Percentiles rank a stretch among this genome's conserved stretches.
Conservation (phyloP, 1,284 basidiomycete species). For the Apiotrichum mycotoxinovorans region DNA sequence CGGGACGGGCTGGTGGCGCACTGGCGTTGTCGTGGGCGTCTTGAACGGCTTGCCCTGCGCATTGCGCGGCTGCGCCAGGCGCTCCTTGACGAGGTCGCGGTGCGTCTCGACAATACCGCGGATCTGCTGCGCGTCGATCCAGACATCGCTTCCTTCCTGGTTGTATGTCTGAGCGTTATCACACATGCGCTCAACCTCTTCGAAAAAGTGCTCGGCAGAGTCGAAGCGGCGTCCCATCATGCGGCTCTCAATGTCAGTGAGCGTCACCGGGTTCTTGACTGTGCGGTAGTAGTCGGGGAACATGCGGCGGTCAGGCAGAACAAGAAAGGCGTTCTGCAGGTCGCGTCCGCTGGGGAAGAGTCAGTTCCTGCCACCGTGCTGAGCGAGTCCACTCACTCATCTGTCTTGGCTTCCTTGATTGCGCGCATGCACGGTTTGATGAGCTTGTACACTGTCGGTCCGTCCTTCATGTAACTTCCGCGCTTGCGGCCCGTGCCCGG, state of each 20-base stretch:
- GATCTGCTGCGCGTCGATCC: constrained; percentile 70
- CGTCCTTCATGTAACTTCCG: constrained; percentile 43
- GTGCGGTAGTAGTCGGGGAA: constrained; percentile 91
- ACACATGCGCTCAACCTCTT: constrained; percentile 82
- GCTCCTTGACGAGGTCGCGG: constrained; percentile 16
- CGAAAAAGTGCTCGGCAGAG: constrained; percentile 66
- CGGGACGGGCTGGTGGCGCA: not conserved
- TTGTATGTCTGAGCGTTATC: constrained; percentile 89
- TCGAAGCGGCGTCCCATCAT: constrained; percentile 65
- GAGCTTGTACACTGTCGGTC: constrained; percentile 46
- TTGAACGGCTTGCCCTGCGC: not conserved
- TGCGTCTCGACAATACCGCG: constrained; percentile 11
- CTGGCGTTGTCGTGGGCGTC: not conserved
- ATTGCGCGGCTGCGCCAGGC: constrained; percentile 7
- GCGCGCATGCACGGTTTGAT: constrained; percentile 43
- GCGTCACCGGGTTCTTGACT: constrained; percentile 77
- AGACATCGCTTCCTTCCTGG: constrained; percentile 77
- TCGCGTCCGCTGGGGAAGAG: constrained; percentile 51
- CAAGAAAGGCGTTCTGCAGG: constrained; percentile 68
- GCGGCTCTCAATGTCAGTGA: constrained; percentile 77
- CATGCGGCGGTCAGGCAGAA: constrained; percentile 67
- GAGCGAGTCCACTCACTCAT: constrained; percentile 45
- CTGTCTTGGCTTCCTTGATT: constrained; percentile 37
- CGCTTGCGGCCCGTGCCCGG: constrained; percentile 26
- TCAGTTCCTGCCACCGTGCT: not conserved